Conservation (phyloP, 2,329 filamentous ascomycete genomes). For the Chaetomiaceae sp. region DNA sequence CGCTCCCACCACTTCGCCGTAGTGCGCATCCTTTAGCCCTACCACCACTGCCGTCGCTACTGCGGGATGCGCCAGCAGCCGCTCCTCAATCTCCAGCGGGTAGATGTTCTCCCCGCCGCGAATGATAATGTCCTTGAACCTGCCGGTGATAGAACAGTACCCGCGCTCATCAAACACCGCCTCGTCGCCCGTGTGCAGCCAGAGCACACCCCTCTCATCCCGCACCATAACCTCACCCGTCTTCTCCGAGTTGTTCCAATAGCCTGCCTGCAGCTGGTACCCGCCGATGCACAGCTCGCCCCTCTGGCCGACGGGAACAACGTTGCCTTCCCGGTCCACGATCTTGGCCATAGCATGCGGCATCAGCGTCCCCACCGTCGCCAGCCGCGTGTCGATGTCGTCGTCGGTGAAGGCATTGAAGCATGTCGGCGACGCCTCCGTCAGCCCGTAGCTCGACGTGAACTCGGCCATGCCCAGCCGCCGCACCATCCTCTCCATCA, state of each 20-base stretch:
- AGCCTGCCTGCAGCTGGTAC: conserved; percentile 65
- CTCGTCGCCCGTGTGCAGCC: conserved; percentile 64
- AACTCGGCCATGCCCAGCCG: conserved; percentile 72
- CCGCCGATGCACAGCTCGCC: conserved; percentile 75
- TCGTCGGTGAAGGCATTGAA: conserved; percentile 76
- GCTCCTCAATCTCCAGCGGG: conserved; percentile 69
- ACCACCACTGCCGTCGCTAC: conserved; percentile 63
- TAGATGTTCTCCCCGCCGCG: conserved; percentile 69
- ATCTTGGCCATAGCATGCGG: conserved; percentile 74
- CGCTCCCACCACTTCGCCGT: conserved; percentile 65
- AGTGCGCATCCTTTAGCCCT: conserved; percentile 62
- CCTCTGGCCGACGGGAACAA: conserved; percentile 59
- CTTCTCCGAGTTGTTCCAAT: conserved; percentile 67
- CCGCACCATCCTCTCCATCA: conserved; percentile 67
- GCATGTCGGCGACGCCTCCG: conserved; percentile 72
- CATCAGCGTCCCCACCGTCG: conserved; percentile 69
- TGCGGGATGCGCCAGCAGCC: conserved; percentile 57
- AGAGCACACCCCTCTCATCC: conserved; percentile 49
- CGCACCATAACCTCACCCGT: conserved; percentile 55
- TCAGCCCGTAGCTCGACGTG: conserved; percentile 64
- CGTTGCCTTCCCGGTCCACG: conserved; percentile 58
- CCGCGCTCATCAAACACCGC: conserved; percentile 61
- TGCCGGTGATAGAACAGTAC: conserved; percentile 66
- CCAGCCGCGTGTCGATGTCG: conserved; percentile 57
- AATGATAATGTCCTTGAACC: conserved; percentile 77